Evolutionary conservation across 805 yeast genomes (phyloP), one percentile per base, ranked within the genome.

Genomic region (Spathaspora gorwiae): DNA sequence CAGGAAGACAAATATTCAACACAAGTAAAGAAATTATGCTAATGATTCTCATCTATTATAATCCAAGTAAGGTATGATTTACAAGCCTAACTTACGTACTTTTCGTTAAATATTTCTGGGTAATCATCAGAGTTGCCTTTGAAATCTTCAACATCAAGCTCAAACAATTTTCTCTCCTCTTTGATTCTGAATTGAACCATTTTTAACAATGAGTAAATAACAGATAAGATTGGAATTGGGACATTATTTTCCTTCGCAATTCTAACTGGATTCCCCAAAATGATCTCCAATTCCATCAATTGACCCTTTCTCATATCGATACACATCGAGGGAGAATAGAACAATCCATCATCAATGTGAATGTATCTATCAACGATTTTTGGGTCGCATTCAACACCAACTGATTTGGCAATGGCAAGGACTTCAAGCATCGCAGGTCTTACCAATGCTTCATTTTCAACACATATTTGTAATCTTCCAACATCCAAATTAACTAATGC

Each of bases 351-450:
- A 11, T 70, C 68, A 15, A 79, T 70, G 50, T 79, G 81, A 33
- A 80, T 59, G 69, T 80, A 76, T 39, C 55, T 49, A 26, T 77
- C 68, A 47, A 78, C 78, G 15, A 73, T 60, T 7, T 26, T 13
- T 24, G 62, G 72, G 1, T 80, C 80, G 30, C 86, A 55, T 4
- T 67, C 70, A 33, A 77, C 73, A 0, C 87, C 87, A 47, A 83
- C 90, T 8, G 87, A 79, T 42, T 75, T 77, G 10, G 95, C 95
- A 47, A 85, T 75, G 3, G 72, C 73, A 15, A 76, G 60, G 13
- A 87, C 72, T 60, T 86, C 95, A 33, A 68, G 61, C 90, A 84
- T 84, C 0, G 87, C 84, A 3, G 87, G 88, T 15, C 54, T 46
- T 39, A 70, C 58, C 13, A 70, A 47, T 0, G 52, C 45, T 10